phyloP scores from a whole-genome alignment of 2,329 filamentous ascomycete genomes.

The Fusarium transvaalense region DNA sequence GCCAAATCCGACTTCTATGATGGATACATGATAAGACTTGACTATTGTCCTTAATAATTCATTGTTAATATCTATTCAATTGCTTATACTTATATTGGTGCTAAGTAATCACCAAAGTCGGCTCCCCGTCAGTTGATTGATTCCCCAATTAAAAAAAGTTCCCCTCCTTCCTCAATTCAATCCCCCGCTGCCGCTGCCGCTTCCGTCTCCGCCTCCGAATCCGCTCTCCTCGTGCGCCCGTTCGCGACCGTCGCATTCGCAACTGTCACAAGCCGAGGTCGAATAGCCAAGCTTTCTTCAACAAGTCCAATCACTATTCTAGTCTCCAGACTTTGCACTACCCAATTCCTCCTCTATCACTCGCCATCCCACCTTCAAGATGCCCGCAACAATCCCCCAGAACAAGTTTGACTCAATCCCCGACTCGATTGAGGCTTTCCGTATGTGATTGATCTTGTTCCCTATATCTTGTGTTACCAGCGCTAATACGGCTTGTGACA shows the following conservation, averaged over 20 bases:
- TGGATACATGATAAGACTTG: background rate
- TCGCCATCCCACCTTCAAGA: slow-evolving; percentile 47
- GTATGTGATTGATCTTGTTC: slow-evolving; percentile 58
- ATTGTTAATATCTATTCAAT: background rate
- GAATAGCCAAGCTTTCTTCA: slow-evolving; percentile 16
- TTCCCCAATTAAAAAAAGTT: slow-evolving; percentile 20
- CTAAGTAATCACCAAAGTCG: slow-evolving; percentile 25
- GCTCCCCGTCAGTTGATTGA: slow-evolving; percentile 11
- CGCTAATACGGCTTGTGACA: slow-evolving; percentile 51
- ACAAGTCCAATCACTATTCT: slow-evolving; percentile 3
- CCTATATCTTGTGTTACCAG: background rate
- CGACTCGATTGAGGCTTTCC: slow-evolving; percentile 73
- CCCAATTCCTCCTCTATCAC: slow-evolving; percentile 9
- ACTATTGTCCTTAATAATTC: background rate
- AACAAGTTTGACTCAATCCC: slow-evolving; percentile 74
- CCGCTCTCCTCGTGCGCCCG: slow-evolving; percentile 39
- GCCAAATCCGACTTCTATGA: slow-evolving; percentile 8
- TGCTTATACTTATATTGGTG: background rate
- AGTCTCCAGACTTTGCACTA: slow-evolving; percentile 3
- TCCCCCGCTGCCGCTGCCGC: slow-evolving; percentile 30
- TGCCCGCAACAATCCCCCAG: slow-evolving; percentile 65
- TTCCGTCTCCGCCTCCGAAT: slow-evolving; percentile 42
- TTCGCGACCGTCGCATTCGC: slow-evolving; percentile 38
- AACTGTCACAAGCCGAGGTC: slow-evolving; percentile 40
- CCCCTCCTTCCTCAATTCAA: slow-evolving; percentile 27